These are phyloP conservation scores for Cutaneotrichosporon cutaneum DNA, from an alignment of 1,284 basidiomycete species.

Conservation along the genomic window DNA sequence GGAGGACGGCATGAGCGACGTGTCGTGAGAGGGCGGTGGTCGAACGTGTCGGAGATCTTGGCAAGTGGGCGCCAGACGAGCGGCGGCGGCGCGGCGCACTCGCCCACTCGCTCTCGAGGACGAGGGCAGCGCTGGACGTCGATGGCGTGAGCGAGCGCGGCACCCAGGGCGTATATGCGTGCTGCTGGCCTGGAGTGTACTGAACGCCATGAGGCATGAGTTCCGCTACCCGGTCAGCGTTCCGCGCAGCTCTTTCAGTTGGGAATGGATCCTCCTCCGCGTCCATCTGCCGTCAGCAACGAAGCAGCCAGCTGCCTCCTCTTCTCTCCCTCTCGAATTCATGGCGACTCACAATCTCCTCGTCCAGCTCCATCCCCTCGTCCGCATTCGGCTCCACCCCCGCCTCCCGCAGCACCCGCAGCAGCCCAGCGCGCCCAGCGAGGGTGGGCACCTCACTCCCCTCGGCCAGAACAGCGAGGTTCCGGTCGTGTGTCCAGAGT, in stretches of 20 bases:
- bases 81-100: background rate
- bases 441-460: conserved; percentile 3
- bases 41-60: no score
- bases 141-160: background rate
- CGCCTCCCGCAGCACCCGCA: background rate
- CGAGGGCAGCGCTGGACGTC: background rate
- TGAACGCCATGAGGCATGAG: background rate
- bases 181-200: background rate
- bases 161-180: conserved; percentile 1
- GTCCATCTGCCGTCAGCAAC: conserved; percentile 4
- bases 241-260: background rate
- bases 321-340: background rate
- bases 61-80: background rate
- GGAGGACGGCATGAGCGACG: background rate
- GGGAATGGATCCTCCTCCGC: background rate
- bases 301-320: background rate
- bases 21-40: background rate
- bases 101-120: background rate
- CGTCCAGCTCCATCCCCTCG: conserved; percentile 12
- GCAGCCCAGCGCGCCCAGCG: background rate
- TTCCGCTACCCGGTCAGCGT: background rate
- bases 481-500: conserved; percentile 12
- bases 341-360: conserved; percentile 7
- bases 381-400: background rate
- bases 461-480: conserved; percentile 12